These are phyloP conservation scores for Baorangia bicolor DNA, from an alignment of 768 basidiomycete genomes.

Conservation along the genomic window DNA sequence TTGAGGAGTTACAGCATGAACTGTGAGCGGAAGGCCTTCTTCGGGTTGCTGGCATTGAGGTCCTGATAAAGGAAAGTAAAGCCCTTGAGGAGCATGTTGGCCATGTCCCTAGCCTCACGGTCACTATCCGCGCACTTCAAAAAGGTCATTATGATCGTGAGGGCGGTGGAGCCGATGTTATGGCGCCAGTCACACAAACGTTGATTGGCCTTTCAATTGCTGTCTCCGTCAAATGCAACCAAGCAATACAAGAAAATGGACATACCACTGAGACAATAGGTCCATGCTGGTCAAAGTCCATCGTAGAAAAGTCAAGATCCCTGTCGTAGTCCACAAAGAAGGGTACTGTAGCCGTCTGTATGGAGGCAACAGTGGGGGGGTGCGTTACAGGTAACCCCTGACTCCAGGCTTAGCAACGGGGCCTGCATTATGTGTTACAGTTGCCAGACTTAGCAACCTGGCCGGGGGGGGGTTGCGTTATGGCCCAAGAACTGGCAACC, in stretches of 20 bases:
- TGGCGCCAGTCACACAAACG: slow-evolving; percentile 3
- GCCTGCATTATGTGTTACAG: no score
- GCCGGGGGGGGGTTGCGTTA: no score
- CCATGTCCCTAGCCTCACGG: neutral
- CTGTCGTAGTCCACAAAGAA: neutral
- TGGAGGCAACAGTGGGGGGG: no score
- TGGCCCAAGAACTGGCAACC: no score
- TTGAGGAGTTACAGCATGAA: slow-evolving; percentile 2
- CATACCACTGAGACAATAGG: neutral
- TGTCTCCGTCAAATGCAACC: no score
- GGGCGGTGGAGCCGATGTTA: slow-evolving; percentile 1
- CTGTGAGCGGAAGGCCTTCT: neutral
- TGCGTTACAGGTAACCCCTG: no score
- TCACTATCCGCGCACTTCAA: neutral
- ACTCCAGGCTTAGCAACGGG: no score
- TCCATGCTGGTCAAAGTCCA: neutral
- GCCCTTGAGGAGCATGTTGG: neutral
- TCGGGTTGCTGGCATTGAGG: neutral
- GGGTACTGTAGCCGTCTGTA: no score
- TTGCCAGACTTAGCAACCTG: no score
- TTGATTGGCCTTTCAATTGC: neutral
- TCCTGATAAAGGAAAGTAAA: neutral
- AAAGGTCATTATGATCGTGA: neutral
- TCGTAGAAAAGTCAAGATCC: neutral
- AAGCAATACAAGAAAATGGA: neutral